Evolutionary conservation across 2,329 filamentous ascomycete genomes (phyloP).

Genomic region (Colletotrichum truncatum): DNA sequence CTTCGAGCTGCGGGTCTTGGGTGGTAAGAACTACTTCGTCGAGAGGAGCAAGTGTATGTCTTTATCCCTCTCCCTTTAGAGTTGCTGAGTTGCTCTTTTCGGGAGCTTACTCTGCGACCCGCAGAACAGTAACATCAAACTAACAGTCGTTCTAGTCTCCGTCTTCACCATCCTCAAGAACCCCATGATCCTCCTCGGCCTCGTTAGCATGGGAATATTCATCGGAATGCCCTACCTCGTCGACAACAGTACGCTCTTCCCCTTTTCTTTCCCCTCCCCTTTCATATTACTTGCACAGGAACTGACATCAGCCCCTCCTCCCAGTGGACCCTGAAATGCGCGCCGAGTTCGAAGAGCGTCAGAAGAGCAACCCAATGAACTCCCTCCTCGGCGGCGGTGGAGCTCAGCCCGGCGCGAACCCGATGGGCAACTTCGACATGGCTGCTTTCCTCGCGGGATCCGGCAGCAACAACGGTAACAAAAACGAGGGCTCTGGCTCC

Average conservation of each 20-base stretch:
- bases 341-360: conserved; percentile 91
- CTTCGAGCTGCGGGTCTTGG: conserved; percentile 71
- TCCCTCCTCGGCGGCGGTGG: conserved; percentile 57
- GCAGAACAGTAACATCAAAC: not conserved
- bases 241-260: conserved; percentile 82
- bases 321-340: conserved; percentile 98
- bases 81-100: conserved; percentile 39
- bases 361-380: conserved; percentile 77
- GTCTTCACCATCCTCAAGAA: conserved; percentile 87
- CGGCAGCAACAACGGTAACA: conserved; percentile 48
- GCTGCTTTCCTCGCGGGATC: conserved; percentile 70
- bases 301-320: not conserved
- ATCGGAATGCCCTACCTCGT: conserved; percentile 95
- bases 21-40: conserved; percentile 78
- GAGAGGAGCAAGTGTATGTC: conserved; percentile 80
- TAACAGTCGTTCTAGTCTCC: conserved; percentile 67
- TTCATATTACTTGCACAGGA: not conserved
- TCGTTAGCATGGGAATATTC: conserved; percentile 84
- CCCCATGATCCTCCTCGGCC: conserved; percentile 94
- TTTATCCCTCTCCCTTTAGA: too few species aligned
- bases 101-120: not conserved
- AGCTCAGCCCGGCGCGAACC: conserved; percentile 42
- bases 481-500: conserved; percentile 48
- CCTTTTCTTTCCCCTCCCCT: not conserved
- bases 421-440: conserved; percentile 68